These are phyloP conservation scores for Russula sp. DNA, from an alignment of 768 basidiomycete genomes.

Conservation along the genomic window DNA sequence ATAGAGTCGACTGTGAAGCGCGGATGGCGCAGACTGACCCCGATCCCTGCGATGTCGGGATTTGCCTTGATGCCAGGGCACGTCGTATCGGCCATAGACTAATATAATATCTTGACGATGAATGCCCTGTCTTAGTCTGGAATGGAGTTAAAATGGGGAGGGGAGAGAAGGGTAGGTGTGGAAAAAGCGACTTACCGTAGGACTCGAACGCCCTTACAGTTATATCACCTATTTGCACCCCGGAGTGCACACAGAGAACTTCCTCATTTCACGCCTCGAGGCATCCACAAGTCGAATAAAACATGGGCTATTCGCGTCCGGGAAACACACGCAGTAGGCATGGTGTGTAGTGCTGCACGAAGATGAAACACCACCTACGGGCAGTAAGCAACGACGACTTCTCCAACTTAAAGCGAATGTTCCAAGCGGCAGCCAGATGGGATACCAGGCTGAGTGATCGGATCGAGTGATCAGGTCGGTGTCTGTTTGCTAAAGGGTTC, in stretches of 20 bases:
- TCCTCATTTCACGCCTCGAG: background rate
- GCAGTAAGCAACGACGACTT: too few species aligned
- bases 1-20: background rate
- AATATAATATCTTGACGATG: background rate
- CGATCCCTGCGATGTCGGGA: conserved; percentile 17
- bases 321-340: background rate
- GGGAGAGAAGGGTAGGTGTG: background rate
- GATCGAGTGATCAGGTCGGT: too few species aligned
- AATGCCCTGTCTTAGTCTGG: background rate
- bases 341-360: background rate
- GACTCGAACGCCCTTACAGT: background rate
- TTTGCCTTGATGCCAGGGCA: conserved; percentile 8
- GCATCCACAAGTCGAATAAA: background rate
- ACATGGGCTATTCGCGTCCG: background rate
- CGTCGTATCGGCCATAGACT: conserved; percentile 4
- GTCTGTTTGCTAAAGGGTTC: too few species aligned
- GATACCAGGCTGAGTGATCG: too few species aligned
- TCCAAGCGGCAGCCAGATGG: too few species aligned
- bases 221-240: background rate
- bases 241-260: background rate
- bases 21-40: too few species aligned
- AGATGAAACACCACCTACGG: background rate
- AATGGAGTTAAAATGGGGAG: background rate
- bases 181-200: background rate
- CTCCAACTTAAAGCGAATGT: too few species aligned